Evolutionary conservation across 805 yeast species (phyloP).

Genomic region (Scheffersomyces stipitis): DNA sequence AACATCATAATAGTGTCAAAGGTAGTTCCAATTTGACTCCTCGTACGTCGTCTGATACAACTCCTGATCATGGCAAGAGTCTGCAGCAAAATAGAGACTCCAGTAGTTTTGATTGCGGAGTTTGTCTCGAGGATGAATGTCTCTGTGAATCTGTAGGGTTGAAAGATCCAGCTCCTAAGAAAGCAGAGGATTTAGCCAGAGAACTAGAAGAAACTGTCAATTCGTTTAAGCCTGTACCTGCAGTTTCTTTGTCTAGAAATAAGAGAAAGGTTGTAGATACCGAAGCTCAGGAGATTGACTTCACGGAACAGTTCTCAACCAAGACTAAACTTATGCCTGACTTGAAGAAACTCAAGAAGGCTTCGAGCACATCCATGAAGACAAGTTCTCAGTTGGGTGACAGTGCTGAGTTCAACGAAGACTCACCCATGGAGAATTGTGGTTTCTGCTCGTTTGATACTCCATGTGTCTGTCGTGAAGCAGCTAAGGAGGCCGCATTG

Average conservation of each 20-base stretch:
- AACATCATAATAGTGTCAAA: not conserved
- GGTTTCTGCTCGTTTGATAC: constrained; percentile 93
- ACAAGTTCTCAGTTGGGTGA: constrained; percentile 2
- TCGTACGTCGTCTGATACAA: constrained; percentile 5
- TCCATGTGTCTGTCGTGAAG: constrained; percentile 90
- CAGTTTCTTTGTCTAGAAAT: constrained; percentile 60
- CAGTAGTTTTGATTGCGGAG: constrained; percentile 53
- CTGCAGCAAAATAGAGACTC: constrained; percentile 4
- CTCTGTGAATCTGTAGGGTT: constrained; percentile 58
- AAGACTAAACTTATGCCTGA: constrained; percentile 36
- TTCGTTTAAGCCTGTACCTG: constrained; percentile 58
- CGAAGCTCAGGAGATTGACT: constrained; percentile 48
- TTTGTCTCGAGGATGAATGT: constrained; percentile 69
- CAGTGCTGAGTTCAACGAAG: constrained; percentile 37
- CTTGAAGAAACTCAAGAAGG: constrained; percentile 28
- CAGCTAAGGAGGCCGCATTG: constrained; percentile 51
- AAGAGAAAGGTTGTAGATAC: constrained; percentile 20
- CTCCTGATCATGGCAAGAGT: constrained; percentile 9
- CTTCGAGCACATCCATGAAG: constrained; percentile 4
- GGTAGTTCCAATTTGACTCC: constrained; percentile 13
- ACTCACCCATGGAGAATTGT: constrained; percentile 68
- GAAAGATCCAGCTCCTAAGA: constrained; percentile 19
- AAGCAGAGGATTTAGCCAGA: constrained; percentile 6
- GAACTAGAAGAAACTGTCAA: constrained; percentile 34
- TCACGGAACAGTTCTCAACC: constrained; percentile 47